Evolutionary conservation across 345 rosid genomes (phyloP).

Genomic region (Lagerstroemia speciosa): DNA sequence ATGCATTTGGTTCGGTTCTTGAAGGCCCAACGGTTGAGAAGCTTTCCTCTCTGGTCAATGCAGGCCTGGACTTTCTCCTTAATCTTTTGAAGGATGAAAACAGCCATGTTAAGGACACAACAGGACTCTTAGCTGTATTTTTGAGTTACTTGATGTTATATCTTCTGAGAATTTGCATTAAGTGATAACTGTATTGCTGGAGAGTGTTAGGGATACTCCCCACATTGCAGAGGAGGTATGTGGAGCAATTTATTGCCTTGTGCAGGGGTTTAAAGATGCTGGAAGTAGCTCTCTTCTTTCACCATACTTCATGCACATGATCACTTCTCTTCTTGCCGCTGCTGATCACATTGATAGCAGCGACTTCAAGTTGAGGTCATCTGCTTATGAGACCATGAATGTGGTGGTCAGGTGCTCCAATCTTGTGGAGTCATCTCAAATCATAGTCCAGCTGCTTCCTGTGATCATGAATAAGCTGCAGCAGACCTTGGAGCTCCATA

Average conservation of each 20-base stretch:
- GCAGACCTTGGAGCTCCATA: slow-evolving; percentile 65
- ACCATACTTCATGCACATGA: slow-evolving; percentile 57
- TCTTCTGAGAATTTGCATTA: slow-evolving; percentile 52
- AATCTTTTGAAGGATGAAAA: slow-evolving; percentile 70
- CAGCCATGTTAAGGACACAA: slow-evolving; percentile 89
- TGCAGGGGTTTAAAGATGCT: slow-evolving; percentile 81
- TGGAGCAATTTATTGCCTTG: slow-evolving; percentile 87
- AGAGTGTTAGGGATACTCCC: slow-evolving; percentile 67
- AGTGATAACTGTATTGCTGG: slow-evolving; percentile 53
- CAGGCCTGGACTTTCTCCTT: slow-evolving; percentile 79
- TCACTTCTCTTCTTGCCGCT: slow-evolving; percentile 49
- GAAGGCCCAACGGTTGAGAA: slow-evolving; percentile 78
- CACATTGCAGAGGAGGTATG: slow-evolving; percentile 86
- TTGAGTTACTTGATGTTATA: slow-evolving; percentile 81
- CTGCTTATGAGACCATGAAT: slow-evolving; percentile 84
- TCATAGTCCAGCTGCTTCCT: slow-evolving; percentile 65
- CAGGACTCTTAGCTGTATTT: slow-evolving; percentile 86
- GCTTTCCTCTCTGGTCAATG: slow-evolving; percentile 67
- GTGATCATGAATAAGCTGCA: slow-evolving; percentile 63
- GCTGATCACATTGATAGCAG: slow-evolving; percentile 65
- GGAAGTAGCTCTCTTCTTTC: slow-evolving; percentile 60
- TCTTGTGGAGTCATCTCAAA: slow-evolving; percentile 47
- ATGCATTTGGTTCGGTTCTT: slow-evolving; percentile 85
- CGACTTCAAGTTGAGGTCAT: slow-evolving; percentile 65
- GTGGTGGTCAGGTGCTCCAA: slow-evolving; percentile 84